Percentiles rank a stretch among this genome's conserved stretches.
Conservation (phyloP, 768 basidiomycete species). For the Leucosporidium scottii region DNA sequence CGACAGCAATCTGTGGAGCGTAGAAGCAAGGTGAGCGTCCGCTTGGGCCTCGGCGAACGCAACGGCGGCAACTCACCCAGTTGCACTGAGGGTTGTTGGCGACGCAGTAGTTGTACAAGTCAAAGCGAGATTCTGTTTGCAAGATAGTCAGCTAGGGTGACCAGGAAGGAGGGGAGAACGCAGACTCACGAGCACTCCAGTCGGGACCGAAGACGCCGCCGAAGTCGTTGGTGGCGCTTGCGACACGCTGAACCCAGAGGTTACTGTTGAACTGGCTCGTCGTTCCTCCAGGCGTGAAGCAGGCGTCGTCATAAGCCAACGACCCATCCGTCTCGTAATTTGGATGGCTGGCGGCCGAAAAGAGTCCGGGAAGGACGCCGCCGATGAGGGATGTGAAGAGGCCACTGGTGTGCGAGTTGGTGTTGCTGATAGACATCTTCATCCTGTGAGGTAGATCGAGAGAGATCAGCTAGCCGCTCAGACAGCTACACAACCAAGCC, state of each 20-base stretch:
- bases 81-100: not conserved
- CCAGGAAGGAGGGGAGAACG: not conserved
- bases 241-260: not conserved
- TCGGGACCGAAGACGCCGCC: not conserved
- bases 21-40: not conserved
- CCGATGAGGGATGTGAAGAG: not conserved
- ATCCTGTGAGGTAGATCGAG: not conserved
- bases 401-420: conserved; percentile 1
- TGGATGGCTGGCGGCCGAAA: not conserved
- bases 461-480: too few relatives aligned
- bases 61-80: not conserved
- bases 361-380: not conserved
- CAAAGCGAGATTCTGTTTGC: not conserved
- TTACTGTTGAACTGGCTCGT: not conserved
- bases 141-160: too few relatives aligned
- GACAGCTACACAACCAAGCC: too few relatives aligned
- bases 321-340: not conserved
- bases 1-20: too few relatives aligned
- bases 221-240: not conserved
- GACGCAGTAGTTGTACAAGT: not conserved
- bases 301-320: not conserved
- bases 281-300: not conserved
- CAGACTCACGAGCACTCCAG: not conserved
- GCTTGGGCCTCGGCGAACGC: not conserved
- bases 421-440: not conserved